Base-by-base conservation (phyloP, 225 moss, liverwort and hornwort species). In the Physcomitrium patens region DNA sequence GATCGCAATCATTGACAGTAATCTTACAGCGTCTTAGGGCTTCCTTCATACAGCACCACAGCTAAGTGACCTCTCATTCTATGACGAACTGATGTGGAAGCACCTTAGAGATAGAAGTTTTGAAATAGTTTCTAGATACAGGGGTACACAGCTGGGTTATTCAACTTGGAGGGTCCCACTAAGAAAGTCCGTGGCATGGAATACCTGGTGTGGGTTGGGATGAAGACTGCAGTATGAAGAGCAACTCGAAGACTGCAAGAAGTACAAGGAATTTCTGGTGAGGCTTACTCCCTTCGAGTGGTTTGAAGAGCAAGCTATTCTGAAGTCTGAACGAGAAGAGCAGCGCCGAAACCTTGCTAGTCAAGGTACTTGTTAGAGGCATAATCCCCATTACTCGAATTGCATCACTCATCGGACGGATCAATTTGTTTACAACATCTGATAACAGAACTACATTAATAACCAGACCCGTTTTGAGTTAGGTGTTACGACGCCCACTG, bases 171-270 rank as follows among this genome's bases (percentile, higher is more conserved):
- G 31, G 4, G 31, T 60, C 9, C 62, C 46, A 17, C 59, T 24
- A 22, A 66, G n/a, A 26, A 45, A 72, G 56, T 22, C n/a, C 72
- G 50, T 63, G 48, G 57, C 56, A 60, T 71, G 67, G 61, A 67
- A 61, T 75, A 47, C 24, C 79, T 18, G 65, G 60, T 78, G 44
- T 59, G 62, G 28, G 43, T 63, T 62, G 77, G 70, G 60, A 14
- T 74, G 69, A 85, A 76, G 78, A 77, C 69, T 80, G 70, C 84
- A 94, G 94, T 90, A 93, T 74, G 96, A 89, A 83, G 96, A 93
- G 80, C 90, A 93, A 83, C 65, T 96, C 9, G 96, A 96, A 74
- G 96, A 96, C 55, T 96, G 96, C 84, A 91, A 89, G 78, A 93
- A 85, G 60, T 96, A 86, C 68, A 93, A 93, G 74, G 96, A 89